phyloP scores from a whole-genome alignment of 139 green algal species.

The Coelastrella sp. region DNA sequence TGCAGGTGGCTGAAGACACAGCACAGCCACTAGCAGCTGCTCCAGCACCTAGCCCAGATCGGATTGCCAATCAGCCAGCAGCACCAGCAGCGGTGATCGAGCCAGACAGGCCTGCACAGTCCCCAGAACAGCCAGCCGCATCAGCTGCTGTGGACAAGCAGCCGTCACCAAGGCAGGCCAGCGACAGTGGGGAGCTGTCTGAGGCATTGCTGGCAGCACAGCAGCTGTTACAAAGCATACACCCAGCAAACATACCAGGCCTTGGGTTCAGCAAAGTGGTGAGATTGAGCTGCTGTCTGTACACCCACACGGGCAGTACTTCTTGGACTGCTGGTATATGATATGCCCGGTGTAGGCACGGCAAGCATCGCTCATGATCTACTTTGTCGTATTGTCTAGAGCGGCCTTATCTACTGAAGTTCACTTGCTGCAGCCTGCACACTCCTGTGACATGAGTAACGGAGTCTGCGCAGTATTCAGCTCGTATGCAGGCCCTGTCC shows the following conservation, averaged over 20 bases:
- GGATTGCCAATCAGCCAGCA: background rate
- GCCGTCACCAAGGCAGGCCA: background rate
- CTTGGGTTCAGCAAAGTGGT: slow-evolving; percentile 32
- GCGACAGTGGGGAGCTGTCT: background rate
- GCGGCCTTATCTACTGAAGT: too few species aligned
- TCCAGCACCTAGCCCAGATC: background rate
- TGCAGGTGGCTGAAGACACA: background rate
- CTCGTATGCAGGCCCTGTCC: background rate
- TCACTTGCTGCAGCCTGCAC: background rate
- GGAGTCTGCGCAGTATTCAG: background rate
- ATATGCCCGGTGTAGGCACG: background rate
- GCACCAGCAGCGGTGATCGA: background rate
- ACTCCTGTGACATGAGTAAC: too few species aligned
- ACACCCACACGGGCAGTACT: background rate
- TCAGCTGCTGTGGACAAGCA: too few species aligned
- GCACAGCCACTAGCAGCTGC: background rate
- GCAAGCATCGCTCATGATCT: background rate
- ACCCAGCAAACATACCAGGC: slow-evolving; percentile 35
- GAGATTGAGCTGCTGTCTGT: background rate
- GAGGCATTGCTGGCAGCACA: background rate
- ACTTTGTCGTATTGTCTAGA: background rate
- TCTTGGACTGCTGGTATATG: background rate
- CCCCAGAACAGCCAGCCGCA: background rate
- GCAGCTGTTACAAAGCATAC: background rate
- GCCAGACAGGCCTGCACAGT: background rate